Evolutionary conservation across 768 basidiomycete genomes (phyloP).

Genomic region (Serendipita vermifera): DNA sequence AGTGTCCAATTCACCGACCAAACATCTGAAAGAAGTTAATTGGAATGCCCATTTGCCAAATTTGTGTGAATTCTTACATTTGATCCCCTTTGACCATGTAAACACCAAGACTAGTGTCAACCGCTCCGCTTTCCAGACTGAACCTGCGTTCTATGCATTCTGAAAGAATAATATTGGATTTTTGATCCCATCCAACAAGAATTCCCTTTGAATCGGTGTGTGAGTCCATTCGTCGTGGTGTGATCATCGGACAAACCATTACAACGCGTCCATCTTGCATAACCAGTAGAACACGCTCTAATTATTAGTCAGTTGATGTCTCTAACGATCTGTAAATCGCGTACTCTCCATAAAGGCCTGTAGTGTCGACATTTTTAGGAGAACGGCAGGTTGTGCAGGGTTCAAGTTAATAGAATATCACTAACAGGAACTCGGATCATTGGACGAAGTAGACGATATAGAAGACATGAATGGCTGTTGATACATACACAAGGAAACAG

Average conservation of each 20-base stretch:
- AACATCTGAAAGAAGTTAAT: slow-evolving; percentile 20
- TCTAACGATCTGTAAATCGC: no score
- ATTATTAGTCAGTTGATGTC: no score
- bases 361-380: neutral
- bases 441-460: no score
- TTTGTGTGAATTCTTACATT: slow-evolving; percentile 53
- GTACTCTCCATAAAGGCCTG: slow-evolving; percentile 1
- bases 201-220: slow-evolving; percentile 45
- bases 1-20: slow-evolving; percentile 30
- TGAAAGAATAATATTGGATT: slow-evolving; percentile 90
- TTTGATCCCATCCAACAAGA: slow-evolving; percentile 87
- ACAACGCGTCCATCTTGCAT: slow-evolving; percentile 94
- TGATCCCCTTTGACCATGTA: slow-evolving; percentile 98
- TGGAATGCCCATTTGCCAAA: neutral
- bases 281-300: slow-evolving; percentile 83
- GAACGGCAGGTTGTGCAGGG: no score
- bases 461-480: no score
- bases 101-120: slow-evolving; percentile 86
- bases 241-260: slow-evolving; percentile 63
- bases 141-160: slow-evolving; percentile 90
- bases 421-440: no score
- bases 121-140: slow-evolving; percentile 79
- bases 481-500: no score
- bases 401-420: no score
- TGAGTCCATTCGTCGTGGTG: no score